Conservation (phyloP, 306 rosid species). For the Glycine soja region DNA sequence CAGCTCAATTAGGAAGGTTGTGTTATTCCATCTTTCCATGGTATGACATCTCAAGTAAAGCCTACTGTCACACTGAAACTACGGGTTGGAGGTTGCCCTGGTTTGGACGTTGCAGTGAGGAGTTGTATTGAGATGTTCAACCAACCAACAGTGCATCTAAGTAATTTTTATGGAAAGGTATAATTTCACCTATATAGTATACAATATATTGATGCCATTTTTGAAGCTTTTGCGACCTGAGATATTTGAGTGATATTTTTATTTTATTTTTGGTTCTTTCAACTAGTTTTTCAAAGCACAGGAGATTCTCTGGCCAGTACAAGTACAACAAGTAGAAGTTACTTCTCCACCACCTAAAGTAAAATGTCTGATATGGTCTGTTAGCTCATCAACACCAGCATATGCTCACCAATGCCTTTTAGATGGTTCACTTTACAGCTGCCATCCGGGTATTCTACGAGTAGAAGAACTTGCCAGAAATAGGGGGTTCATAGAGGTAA, state of each 20-base stretch:
- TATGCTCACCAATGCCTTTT: not conserved
- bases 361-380: not conserved
- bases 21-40: conserved; percentile 5
- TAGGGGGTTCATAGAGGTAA: not conserved
- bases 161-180: not conserved
- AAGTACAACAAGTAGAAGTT: not conserved
- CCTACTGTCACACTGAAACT: not conserved
- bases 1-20: not conserved
- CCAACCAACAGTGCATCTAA: not conserved
- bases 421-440: not conserved
- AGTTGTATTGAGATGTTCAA: not conserved
- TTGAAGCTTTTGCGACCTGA: not conserved
- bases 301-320: not conserved
- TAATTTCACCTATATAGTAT: not conserved
- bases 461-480: not conserved
- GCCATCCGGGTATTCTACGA: not conserved
- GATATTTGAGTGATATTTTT: not conserved
- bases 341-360: not conserved
- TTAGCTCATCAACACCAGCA: not conserved
- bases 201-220: not conserved
- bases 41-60: not conserved
- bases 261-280: not conserved
- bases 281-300: not conserved
- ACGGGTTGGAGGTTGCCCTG: not conserved
- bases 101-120: not conserved